These are phyloP conservation scores for Sporobolomyces phaffii DNA, from an alignment of 768 basidiomycete species.

Conservation along the genomic window DNA sequence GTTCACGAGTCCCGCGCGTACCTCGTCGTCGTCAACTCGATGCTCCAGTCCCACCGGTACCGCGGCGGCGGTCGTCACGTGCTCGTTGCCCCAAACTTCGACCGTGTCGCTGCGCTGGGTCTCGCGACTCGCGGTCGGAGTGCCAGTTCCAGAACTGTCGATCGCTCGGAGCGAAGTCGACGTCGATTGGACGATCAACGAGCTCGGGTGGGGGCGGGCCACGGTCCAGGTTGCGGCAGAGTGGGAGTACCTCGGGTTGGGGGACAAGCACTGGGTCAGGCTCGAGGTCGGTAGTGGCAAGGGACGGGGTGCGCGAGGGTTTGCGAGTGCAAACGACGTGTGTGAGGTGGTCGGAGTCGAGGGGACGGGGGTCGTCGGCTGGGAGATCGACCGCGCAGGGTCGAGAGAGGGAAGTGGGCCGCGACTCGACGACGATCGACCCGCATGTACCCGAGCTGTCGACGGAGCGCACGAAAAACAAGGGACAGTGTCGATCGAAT, in stretches of 20 bases:
- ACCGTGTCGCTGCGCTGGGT: conserved; percentile 15
- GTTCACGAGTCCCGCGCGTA: neutral
- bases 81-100: conserved; percentile 13
- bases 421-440: neutral
- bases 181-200: neutral
- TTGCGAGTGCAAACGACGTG: no score
- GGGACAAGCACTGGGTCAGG: conserved; percentile 30
- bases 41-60: neutral
- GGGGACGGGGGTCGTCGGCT: neutral
- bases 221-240: neutral
- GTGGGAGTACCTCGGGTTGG: conserved; percentile 3
- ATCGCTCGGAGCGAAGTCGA: neutral
- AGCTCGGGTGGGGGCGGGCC: neutral
- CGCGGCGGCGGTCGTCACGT: neutral
- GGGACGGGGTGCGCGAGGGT: neutral
- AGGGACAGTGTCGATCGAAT: no score
- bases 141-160: neutral
- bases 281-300: neutral
- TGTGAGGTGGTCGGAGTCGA: neutral
- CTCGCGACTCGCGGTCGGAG: neutral
- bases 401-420: neutral
- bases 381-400: no score
- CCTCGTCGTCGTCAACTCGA: no score
- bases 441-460: no score
- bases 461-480: no score